phyloP scores from a whole-genome alignment of 1,284 basidiomycete genomes.

The Stygiomarasmius scandens region DNA sequence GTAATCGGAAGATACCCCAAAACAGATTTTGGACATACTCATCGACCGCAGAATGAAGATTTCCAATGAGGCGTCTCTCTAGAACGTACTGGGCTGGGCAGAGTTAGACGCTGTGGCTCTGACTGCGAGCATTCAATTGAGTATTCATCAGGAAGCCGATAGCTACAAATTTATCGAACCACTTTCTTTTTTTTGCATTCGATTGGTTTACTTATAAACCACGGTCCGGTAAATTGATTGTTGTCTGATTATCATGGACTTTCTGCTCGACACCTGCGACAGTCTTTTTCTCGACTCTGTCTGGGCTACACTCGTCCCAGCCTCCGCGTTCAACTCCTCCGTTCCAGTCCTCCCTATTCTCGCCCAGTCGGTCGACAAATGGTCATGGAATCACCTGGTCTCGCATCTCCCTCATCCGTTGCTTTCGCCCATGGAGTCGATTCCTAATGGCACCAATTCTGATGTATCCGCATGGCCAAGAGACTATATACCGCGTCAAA shows the following conservation, averaged over 20 bases:
- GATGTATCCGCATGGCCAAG: constrained; percentile 75
- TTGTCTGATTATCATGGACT: constrained; percentile 68
- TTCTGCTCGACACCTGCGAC: constrained; percentile 76
- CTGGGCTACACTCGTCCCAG: constrained; percentile 77
- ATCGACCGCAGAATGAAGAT: constrained; percentile 85
- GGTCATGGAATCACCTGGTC: constrained; percentile 49
- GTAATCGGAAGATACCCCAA: too few species aligned
- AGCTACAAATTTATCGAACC: constrained; percentile 1
- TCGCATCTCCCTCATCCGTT: constrained; percentile 37
- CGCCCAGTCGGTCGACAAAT: constrained; percentile 37
- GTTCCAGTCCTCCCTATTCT: constrained; percentile 34
- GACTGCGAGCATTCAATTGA: too few species aligned
- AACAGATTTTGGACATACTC: constrained; percentile 60
- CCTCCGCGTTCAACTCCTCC: constrained; percentile 56
- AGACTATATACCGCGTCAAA: constrained; percentile 79
- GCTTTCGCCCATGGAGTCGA: constrained; percentile 34
- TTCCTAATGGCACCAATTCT: constrained; percentile 32
- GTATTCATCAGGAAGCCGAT: not conserved
- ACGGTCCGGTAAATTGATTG: not conserved
- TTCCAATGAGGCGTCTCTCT: constrained; percentile 88
- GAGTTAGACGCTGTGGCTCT: constrained; percentile 22
- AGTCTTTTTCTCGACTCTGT: constrained; percentile 76
- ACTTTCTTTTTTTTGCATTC: constrained; percentile 5
- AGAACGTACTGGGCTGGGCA: too few species aligned
- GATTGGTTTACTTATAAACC: constrained; percentile 3